These are phyloP conservation scores for Gloeostereum incarnatum DNA, from an alignment of 768 basidiomycete genomes.

Conservation along the genomic window DNA sequence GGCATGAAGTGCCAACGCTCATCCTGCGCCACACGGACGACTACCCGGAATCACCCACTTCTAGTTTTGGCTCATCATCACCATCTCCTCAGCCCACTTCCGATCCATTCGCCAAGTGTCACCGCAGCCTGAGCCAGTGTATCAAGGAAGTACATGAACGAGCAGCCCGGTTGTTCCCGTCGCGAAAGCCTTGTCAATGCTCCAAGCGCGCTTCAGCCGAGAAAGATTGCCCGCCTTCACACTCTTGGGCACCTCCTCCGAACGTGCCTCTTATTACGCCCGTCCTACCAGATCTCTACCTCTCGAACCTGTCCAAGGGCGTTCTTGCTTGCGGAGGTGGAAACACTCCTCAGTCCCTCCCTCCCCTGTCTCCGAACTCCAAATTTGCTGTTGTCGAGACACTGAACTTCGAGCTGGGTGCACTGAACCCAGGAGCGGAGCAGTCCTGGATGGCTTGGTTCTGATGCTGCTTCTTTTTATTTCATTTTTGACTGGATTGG, in stretches of 20 bases:
- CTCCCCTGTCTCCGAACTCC: slow-evolving; percentile 21
- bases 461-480: slow-evolving; percentile 10
- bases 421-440: slow-evolving; percentile 29
- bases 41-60: slow-evolving; percentile 7
- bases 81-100: slow-evolving; percentile 12
- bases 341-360: slow-evolving; percentile 18
- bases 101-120: slow-evolving; percentile 31
- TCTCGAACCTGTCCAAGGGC: slow-evolving; percentile 10
- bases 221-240: slow-evolving; percentile 28
- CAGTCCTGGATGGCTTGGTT: slow-evolving; percentile 43
- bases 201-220: slow-evolving; percentile 13
- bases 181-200: slow-evolving; percentile 35
- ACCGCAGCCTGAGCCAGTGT: slow-evolving; percentile 34
- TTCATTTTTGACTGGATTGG: slow-evolving; percentile 1
- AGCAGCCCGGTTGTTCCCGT: slow-evolving; percentile 30
- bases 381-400: slow-evolving; percentile 34
- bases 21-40: slow-evolving; percentile 29
- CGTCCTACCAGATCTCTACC: slow-evolving; percentile 30
- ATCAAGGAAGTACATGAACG: slow-evolving; percentile 38
- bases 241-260: slow-evolving; percentile 36
- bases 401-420: slow-evolving; percentile 39
- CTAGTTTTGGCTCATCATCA: slow-evolving; percentile 10
- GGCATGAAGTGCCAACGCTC: slow-evolving; percentile 33
- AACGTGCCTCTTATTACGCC: slow-evolving; percentile 18
- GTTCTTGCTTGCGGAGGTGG: slow-evolving; percentile 18